phyloP scores from a whole-genome alignment of 2,329 filamentous ascomycete genomes.

The Emergomyces pasteurianus region DNA sequence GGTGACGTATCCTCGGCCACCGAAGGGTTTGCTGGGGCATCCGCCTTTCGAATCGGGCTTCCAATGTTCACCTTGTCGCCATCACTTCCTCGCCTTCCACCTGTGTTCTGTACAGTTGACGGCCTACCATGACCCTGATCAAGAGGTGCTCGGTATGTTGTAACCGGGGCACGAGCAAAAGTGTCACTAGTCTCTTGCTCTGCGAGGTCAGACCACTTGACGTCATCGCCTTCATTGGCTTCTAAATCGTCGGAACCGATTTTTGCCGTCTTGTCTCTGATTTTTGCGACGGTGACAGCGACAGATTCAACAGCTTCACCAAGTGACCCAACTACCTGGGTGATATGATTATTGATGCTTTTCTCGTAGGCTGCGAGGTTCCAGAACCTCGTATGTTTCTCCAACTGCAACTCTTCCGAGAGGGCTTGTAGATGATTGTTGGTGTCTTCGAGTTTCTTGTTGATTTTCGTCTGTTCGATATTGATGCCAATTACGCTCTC shows the following conservation, averaged over 20 bases:
- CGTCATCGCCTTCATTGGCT: neutral
- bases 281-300: neutral
- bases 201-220: neutral
- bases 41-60: neutral
- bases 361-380: neutral
- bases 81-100: neutral
- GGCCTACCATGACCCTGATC: neutral
- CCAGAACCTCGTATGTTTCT: neutral
- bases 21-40: neutral
- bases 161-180: neutral
- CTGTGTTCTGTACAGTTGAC: neutral
- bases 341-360: neutral
- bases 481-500: neutral
- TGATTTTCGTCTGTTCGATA: neutral
- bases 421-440: neutral
- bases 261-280: neutral
- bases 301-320: neutral
- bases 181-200: neutral
- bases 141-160: neutral
- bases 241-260: neutral
- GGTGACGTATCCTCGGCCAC: neutral
- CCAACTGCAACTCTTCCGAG: neutral
- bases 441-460: neutral
- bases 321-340: neutral
- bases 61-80: neutral